Conservation (phyloP, 148 eudicot species). For the Chenopodium formosanum region DNA sequence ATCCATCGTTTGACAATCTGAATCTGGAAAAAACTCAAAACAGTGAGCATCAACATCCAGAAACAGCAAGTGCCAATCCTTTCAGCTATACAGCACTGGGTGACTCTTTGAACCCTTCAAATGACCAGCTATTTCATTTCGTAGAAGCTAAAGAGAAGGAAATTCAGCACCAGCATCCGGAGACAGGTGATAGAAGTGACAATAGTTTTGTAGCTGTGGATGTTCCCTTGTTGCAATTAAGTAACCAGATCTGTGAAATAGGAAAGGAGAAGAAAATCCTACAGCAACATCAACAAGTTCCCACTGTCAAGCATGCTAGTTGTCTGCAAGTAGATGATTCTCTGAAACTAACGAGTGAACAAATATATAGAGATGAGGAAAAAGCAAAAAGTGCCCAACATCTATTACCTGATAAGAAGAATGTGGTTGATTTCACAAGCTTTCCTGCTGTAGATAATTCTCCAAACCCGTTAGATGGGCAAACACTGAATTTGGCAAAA, state of each 20-base stretch:
- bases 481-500: conserved; percentile 7
- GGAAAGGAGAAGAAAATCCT: conserved; percentile 1
- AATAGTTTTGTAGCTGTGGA: conserved; percentile 14
- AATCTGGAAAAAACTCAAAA: conserved; percentile 4
- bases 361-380: conserved; percentile 19
- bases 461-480: conserved; percentile 22
- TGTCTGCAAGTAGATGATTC: conserved; percentile 23
- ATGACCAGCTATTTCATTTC: conserved; percentile 22
- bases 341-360: conserved; percentile 17
- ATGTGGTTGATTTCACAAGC: not conserved
- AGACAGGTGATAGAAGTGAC: conserved; percentile 24
- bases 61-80: conserved; percentile 17
- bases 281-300: conserved; percentile 16
- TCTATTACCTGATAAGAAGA: conserved; percentile 16
- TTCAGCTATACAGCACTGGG: conserved; percentile 27
- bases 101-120: conserved; percentile 27
- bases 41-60: conserved; percentile 7
- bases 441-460: conserved; percentile 10
- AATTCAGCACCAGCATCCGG: conserved; percentile 26
- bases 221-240: conserved; percentile 17
- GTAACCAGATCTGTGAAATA: not conserved
- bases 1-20: conserved; percentile 16
- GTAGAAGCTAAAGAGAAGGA: conserved; percentile 26
- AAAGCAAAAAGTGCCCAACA: conserved; percentile 2
- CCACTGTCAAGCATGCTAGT: conserved; percentile 1